Conservation (phyloP, 1,284 basidiomycete genomes). For the Gomphus sp. region DNA sequence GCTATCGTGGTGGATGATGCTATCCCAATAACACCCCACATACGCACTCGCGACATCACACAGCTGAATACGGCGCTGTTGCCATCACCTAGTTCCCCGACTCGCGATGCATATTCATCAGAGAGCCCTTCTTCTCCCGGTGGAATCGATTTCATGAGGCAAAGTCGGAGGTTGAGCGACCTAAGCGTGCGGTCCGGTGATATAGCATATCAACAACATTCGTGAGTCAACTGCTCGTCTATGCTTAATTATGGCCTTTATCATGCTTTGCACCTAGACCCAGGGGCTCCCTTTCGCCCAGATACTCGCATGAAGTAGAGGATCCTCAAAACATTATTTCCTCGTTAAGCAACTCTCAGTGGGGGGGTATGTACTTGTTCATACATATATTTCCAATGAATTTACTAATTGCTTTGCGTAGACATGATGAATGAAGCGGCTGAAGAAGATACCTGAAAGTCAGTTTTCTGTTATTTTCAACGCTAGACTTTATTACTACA, state of each 20-base stretch:
- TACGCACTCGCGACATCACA: slow-evolving; percentile 45
- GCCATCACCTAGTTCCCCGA: slow-evolving; percentile 26
- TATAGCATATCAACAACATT: slow-evolving; percentile 30
- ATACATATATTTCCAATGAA: neutral
- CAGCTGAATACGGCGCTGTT: slow-evolving; percentile 23
- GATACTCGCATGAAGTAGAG: slow-evolving; percentile 19
- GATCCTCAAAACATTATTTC: slow-evolving; percentile 45
- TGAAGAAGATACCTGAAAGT: neutral
- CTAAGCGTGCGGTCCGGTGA: slow-evolving; percentile 52
- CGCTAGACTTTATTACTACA: neutral
- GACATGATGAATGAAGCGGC: slow-evolving; percentile 8
- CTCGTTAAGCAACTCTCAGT: slow-evolving; percentile 56
- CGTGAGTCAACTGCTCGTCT: slow-evolving; percentile 27
- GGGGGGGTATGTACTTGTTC: slow-evolving; percentile 45
- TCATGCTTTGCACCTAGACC: neutral
- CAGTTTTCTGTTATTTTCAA: neutral
- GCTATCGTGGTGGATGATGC: slow-evolving; percentile 59
- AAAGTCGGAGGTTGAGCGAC: slow-evolving; percentile 47
- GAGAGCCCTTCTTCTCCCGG: slow-evolving; percentile 32
- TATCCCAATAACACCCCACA: slow-evolving; percentile 41
- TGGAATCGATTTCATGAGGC: slow-evolving; percentile 30
- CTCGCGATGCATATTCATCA: slow-evolving; percentile 37
- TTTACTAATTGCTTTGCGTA: neutral
- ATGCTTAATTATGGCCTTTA: neutral
- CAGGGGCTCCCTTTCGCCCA: slow-evolving; percentile 1